A percentile compares a stretch with the other conserved stretches of the same genome.
Evolutionary conservation across 2,329 filamentous ascomycete species (phyloP).

Genomic region (Stagonosporopsis chrysanthemi): DNA sequence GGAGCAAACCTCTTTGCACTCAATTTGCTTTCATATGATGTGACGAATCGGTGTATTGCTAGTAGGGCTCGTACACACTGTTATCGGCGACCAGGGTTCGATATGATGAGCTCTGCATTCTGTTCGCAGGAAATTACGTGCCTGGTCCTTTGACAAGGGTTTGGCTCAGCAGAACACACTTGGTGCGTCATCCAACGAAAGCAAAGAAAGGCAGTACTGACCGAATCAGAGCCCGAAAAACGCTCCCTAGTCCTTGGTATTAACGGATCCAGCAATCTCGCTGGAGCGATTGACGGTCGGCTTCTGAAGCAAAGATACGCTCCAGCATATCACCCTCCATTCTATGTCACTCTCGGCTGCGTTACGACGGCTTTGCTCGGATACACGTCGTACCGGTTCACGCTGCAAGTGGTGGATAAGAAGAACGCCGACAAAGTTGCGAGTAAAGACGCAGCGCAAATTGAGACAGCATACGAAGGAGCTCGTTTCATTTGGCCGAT

Average conservation of each 20-base stretch:
- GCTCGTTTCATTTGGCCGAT: too few relatives aligned
- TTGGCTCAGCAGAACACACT: constrained; percentile 38
- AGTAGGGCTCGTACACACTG: constrained; percentile 1
- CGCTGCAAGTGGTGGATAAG: constrained; percentile 25
- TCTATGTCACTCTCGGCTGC: constrained; percentile 32
- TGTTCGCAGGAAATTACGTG: constrained; percentile 36
- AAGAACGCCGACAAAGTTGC: not conserved
- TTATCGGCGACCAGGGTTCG: not conserved
- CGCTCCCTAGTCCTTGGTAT: not conserved
- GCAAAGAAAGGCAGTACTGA: not conserved
- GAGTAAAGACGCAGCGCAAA: not conserved
- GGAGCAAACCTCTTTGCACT: constrained; percentile 1
- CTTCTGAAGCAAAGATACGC: constrained; percentile 29
- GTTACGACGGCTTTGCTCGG: constrained; percentile 29
- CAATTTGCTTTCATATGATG: constrained; percentile 27
- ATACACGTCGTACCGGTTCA: constrained; percentile 30
- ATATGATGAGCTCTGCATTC: constrained; percentile 32
- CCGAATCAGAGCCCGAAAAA: not conserved
- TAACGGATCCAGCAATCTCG: constrained; percentile 25
- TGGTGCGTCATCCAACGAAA: not conserved
- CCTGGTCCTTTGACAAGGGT: constrained; percentile 30
- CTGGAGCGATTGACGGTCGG: constrained; percentile 33
- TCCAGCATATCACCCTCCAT: constrained; percentile 22
- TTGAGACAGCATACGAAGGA: not conserved
- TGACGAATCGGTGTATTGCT: constrained; percentile 53